Conservation (phyloP, 192 early-diverging fungal species). For the Coemansia sp. region DNA sequence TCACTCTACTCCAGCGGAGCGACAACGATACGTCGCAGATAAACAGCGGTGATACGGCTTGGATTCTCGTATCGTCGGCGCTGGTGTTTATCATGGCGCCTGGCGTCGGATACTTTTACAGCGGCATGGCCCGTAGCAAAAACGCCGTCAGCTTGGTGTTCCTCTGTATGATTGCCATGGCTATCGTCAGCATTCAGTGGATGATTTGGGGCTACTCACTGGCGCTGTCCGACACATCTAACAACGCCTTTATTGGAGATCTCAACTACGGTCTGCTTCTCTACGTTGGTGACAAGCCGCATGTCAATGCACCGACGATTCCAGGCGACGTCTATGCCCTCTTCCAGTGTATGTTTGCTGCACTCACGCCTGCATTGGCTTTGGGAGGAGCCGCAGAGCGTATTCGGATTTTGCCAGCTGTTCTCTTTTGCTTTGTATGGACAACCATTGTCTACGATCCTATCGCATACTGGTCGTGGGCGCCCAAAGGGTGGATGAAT, state of each 20-base stretch:
- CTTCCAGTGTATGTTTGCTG: constrained; percentile 94
- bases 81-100: constrained; percentile 96
- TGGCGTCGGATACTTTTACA: constrained; percentile 95
- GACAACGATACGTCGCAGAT: constrained; percentile 43
- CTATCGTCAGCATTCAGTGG: constrained; percentile 94
- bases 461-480: constrained; percentile 97
- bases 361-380: constrained; percentile 88
- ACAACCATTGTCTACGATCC: constrained; percentile 91
- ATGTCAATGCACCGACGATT: constrained; percentile 64
- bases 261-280: constrained; percentile 74
- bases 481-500: constrained; percentile 80
- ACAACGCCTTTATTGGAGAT: constrained; percentile 77
- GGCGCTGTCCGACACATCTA: constrained; percentile 78
- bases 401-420: constrained; percentile 80
- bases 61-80: constrained; percentile 71
- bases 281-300: constrained; percentile 60
- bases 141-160: constrained; percentile 91
- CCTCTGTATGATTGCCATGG: constrained; percentile 77
- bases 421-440: constrained; percentile 94
- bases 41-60: constrained; percentile 64
- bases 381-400: constrained; percentile 92
- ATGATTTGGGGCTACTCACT: constrained; percentile 89
- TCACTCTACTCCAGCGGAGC: constrained; percentile 15
- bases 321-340: constrained; percentile 80
- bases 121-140: constrained; percentile 91